Evolutionary conservation across 305 asterid genomes (phyloP), one percentile per base, ranked within the genome.

Genomic region (Fraxinus nigra): DNA sequence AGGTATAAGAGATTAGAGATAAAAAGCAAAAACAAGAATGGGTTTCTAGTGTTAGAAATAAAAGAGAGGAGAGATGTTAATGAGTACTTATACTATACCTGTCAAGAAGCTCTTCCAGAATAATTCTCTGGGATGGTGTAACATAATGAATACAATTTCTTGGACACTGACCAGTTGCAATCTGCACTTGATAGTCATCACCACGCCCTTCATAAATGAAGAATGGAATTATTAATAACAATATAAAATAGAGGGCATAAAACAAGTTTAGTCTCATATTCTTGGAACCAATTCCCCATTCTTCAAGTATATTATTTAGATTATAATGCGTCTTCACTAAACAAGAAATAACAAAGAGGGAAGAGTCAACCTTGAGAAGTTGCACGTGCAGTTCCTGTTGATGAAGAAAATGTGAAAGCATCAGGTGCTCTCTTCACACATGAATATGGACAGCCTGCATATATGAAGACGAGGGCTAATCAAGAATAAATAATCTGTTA

Each of bases 141-240:
- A 93, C 99, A 81, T 89, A 92, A 82, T 93, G 95, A 73, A 95
- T 92, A 77, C 99, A 93, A 81, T 85, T 89, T 86, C 94, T 91
- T 7, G 98, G 99, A 89, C 99, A 95, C 89, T 89, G 97, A 46
- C 93, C 91, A 20, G 87, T 94, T 79, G 99, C 98, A 80, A 82
- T 75, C 80, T 89, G 92, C 85, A 95, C 94, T 82, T 77, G 85
- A 74, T 91, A 89, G 85, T 92, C 97, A 22, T 87, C 94, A n/a
- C 81, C 90, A 40, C 86, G 90, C 34, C 94, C 98, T 93, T 76
- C 22, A 48, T 32, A 43, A 40, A 40, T 13, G 30, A 80, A 73
- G 37, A 54, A 38, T 16, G 51, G 40, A 28, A 59, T 40, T 11
- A 35, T 2, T 22, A 37, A 28, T 54, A 70, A 33, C 9, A 76